These are phyloP conservation scores for Candida easanensis DNA, from an alignment of 805 yeast species.

Conservation along the genomic window DNA sequence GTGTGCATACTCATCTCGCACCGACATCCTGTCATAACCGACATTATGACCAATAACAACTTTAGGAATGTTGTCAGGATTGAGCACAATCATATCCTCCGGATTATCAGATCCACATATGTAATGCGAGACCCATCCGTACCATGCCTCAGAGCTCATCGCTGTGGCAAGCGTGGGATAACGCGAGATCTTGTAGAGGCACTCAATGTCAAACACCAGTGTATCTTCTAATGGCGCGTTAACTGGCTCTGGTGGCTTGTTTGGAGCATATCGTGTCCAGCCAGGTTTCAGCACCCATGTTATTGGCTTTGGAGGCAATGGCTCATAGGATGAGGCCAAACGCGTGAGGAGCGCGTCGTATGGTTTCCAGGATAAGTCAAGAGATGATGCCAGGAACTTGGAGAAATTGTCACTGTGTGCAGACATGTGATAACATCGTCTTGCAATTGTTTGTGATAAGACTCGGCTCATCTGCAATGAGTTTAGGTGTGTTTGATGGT, in stretches of 20 bases:
- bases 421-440: too few relatives aligned
- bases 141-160: slow-evolving; percentile 76
- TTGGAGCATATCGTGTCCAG: slow-evolving; percentile 9
- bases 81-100: slow-evolving; percentile 49
- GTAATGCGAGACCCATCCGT: slow-evolving; percentile 88
- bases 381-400: neutral
- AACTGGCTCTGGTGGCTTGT: slow-evolving; percentile 5
- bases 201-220: slow-evolving; percentile 12
- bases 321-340: neutral
- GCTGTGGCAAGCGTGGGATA: slow-evolving; percentile 81
- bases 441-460: too few relatives aligned
- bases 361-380: slow-evolving; percentile 2
- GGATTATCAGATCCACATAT: slow-evolving; percentile 50
- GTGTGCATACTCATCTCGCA: slow-evolving; percentile 73
- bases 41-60: slow-evolving; percentile 83
- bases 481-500: too few relatives aligned
- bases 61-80: slow-evolving; percentile 42
- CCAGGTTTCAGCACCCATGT: slow-evolving; percentile 8
- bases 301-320: slow-evolving; percentile 6
- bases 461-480: too few relatives aligned
- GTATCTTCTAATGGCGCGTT: slow-evolving; percentile 6
- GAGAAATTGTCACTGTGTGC: too few relatives aligned
- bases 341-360: neutral
- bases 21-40: slow-evolving; percentile 79
- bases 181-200: slow-evolving; percentile 9